Conservation (phyloP, 1,284 basidiomycete genomes). For the Xerocomus amazonicus region DNA sequence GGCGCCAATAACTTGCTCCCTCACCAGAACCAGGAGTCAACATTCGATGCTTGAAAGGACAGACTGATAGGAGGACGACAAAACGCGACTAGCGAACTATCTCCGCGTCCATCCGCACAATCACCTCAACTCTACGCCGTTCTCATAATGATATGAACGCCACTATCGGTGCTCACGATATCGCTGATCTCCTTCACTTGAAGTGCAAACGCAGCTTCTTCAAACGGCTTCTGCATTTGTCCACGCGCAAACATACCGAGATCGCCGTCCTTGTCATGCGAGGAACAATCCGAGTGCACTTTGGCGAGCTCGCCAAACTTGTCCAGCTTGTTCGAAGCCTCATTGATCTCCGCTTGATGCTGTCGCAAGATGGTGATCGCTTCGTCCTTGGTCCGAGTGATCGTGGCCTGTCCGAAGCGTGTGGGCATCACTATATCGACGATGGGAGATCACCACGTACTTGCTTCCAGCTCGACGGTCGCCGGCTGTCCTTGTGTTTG, state of each 20-base stretch:
- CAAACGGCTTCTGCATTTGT: conserved; percentile 98
- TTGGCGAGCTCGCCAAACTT: conserved; percentile 77
- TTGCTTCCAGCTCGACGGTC: conserved; percentile 92
- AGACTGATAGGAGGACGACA: too few relatives aligned
- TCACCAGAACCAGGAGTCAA: too few relatives aligned
- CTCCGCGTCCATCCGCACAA: background rate
- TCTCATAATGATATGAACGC: conserved; percentile 93
- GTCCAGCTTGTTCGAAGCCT: conserved; percentile 41
- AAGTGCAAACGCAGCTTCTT: conserved; percentile 84
- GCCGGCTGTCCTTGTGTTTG: conserved; percentile 85
- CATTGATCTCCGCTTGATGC: conserved; percentile 60
- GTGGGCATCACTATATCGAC: background rate
- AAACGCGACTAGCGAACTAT: background rate
- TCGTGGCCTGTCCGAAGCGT: conserved; percentile 51
- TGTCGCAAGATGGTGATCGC: conserved; percentile 74
- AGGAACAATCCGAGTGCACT: conserved; percentile 84
- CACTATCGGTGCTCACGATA: conserved; percentile 88
- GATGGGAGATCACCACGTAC: conserved; percentile 43
- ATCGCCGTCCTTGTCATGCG: conserved; percentile 77
- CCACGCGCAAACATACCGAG: conserved; percentile 83
- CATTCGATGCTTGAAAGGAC: too few relatives aligned
- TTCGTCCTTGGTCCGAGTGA: conserved; percentile 89
- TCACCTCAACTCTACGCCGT: conserved; percentile 55
- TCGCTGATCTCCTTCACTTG: conserved; percentile 83
- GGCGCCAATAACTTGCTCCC: too few relatives aligned